Evolutionary conservation across 108 stramenopile genomes (phyloP).

Genomic region (Cyclotella choctawhatcheeana): DNA sequence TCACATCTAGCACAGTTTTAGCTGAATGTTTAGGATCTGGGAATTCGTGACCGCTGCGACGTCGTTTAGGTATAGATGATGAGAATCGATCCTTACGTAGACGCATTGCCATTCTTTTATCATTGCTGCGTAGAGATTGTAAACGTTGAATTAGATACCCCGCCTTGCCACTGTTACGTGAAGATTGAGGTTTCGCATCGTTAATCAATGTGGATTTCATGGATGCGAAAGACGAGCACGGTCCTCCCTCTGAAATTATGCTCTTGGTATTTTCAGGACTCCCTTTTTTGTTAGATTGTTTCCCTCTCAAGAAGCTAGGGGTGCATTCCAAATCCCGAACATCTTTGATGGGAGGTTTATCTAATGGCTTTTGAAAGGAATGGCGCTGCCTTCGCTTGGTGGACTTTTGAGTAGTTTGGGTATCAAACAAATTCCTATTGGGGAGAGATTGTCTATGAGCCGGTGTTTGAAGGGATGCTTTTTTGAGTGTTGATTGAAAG

Average conservation of each 20-base stretch:
- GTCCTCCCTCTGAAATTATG: not conserved
- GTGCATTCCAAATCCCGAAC: not conserved
- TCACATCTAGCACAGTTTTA: conserved; percentile 39
- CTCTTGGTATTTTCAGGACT: not conserved
- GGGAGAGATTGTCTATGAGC: conserved; percentile 17
- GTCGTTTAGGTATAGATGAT: conserved; percentile 16
- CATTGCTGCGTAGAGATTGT: conserved; percentile 28
- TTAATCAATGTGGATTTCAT: not conserved
- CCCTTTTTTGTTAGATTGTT: not conserved
- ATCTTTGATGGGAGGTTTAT: not conserved
- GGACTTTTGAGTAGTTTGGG: conserved; percentile 6
- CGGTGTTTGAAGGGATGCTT: conserved; percentile 21
- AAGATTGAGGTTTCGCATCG: not conserved
- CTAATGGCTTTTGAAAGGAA: conserved; percentile 21
- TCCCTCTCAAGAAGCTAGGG: not conserved
- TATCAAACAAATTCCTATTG: not conserved
- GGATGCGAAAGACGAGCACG: not conserved
- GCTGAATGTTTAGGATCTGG: conserved; percentile 14
- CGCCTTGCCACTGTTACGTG: not conserved
- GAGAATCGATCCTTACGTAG: conserved; percentile 24
- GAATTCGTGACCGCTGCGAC: conserved; percentile 13
- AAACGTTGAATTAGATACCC: conserved; percentile 34
- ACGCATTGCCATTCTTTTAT: conserved; percentile 31
- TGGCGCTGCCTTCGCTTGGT: conserved; percentile 14
- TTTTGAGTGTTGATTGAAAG: conserved; percentile 17